A percentile compares a stretch with the other conserved stretches of the same genome.
Evolutionary conservation across 768 basidiomycete genomes (phyloP).

Genomic region (Lactifluus pinguis): DNA sequence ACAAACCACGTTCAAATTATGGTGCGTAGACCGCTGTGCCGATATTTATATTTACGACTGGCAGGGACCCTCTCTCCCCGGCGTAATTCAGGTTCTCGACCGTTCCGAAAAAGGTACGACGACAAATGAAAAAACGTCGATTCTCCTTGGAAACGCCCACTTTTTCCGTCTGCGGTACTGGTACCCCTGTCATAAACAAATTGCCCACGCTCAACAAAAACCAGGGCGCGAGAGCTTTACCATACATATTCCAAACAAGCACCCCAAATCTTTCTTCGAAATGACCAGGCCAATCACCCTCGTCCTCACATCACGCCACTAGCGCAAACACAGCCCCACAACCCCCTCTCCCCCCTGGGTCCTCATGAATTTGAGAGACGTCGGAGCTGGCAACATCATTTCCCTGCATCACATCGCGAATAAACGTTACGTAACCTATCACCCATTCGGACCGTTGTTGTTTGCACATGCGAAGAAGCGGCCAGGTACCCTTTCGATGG

Average conservation of each 20-base stretch:
- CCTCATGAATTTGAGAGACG: background rate
- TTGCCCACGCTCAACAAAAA: background rate
- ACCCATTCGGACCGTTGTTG: background rate
- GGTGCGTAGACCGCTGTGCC: background rate
- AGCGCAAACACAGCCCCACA: background rate
- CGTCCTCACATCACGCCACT: constrained; percentile 6
- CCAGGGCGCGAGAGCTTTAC: background rate
- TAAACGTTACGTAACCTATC: background rate
- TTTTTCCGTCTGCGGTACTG: background rate
- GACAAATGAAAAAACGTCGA: no score
- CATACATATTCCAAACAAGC: background rate
- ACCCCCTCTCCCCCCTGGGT: no score
- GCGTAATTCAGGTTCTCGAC: background rate
- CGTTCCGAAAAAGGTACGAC: background rate
- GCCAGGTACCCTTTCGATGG: background rate
- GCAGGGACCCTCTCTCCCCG: background rate
- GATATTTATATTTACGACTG: background rate
- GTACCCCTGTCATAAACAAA: background rate
- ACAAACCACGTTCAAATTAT: background rate
- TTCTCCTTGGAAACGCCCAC: background rate
- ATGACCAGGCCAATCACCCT: background rate
- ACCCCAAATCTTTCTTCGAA: background rate
- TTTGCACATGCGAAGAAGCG: background rate
- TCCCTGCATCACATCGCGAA: constrained; percentile 5
- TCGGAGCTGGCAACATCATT: background rate